Evolutionary conservation across 116 monocot genomes (phyloP), one percentile per base, ranked within the genome.

Genomic region (Posidonia oceanica): DNA sequence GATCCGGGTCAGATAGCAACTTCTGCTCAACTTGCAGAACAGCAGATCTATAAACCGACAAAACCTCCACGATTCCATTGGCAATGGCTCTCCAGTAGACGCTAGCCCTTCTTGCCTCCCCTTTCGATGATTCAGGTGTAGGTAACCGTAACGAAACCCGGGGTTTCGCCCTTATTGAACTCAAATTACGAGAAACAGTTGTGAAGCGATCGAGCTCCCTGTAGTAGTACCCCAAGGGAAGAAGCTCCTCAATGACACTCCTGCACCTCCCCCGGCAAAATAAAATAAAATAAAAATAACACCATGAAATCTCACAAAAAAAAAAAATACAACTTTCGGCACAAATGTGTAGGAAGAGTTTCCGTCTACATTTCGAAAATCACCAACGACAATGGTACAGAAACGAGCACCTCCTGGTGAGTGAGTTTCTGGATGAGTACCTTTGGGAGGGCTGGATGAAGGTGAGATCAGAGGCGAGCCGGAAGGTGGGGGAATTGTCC

Each of bases 1-100:
- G 97, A 66, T 87, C 52, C 6, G 89, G 89, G 85, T 97, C 89
- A 12, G 92, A 83, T 21, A 97, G 71, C 72, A 97, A 72, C 66
- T 92, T 92, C 80, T 97, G 97, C 79, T 97, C 92, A 37, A 97
- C 87, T 75, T 92, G 88, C 21, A 97, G 74, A 80, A 97, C 87
- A 63, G 87, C 83, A 59, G 97, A 61, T 67, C 87, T 83, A 54
- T 97, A 97, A 66, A 92, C 84, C 12, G 97, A 91, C 58, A 97
- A 78, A 69, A 97, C 82, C 76, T 97, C 97, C 14, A 83, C 83
- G 75, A 97, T 82, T 44, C 97, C 97, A 81, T 97, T 97, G 15
- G 92, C 92, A 68, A 97, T 85, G 18, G 97, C 97, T 73, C 92
- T 82, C 39, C 83, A 76, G 48, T 97, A 97, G 21, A 75, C 64